These are phyloP conservation scores for Nicotiana tabacum DNA, from an alignment of 257 asterid genomes.

Conservation along the genomic window DNA sequence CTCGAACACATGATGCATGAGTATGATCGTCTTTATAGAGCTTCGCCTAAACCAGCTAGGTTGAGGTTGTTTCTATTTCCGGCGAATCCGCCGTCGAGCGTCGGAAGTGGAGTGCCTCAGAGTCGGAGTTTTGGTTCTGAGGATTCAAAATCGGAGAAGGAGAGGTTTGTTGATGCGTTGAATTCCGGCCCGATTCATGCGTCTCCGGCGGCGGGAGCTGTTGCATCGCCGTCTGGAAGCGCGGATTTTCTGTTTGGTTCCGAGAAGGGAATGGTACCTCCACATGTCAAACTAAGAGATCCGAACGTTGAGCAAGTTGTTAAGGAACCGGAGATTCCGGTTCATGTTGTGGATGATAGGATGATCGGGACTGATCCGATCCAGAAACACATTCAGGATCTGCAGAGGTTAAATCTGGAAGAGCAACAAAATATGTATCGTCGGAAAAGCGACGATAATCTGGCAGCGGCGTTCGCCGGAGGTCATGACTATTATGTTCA, in stretches of 20 bases:
- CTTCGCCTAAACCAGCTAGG: slow-evolving; percentile 75
- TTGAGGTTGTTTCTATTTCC: slow-evolving; percentile 69
- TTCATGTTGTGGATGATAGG: slow-evolving; percentile 49
- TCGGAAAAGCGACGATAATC: slow-evolving; percentile 57
- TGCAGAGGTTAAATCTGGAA: slow-evolving; percentile 74
- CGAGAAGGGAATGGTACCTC: slow-evolving; percentile 46
- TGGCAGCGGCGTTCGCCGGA: slow-evolving; percentile 37
- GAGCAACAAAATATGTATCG: slow-evolving; percentile 58
- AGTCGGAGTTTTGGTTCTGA: slow-evolving; percentile 67
- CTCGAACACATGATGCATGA: slow-evolving; percentile 94
- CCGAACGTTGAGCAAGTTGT: slow-evolving; percentile 15
- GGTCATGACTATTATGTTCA: slow-evolving; percentile 49
- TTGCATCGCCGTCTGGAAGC: slow-evolving; percentile 31
- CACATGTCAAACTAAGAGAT: slow-evolving; percentile 25
- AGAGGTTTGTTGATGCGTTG: slow-evolving; percentile 85
- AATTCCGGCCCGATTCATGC: slow-evolving; percentile 73
- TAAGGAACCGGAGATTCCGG: slow-evolving; percentile 24
- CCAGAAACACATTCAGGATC: slow-evolving; percentile 92
- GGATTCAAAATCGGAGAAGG: slow-evolving; percentile 79
- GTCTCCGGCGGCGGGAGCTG: slow-evolving; percentile 32
- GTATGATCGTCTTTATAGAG: slow-evolving; percentile 68
- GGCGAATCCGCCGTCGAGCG: slow-evolving; percentile 26
- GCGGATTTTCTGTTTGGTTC: slow-evolving; percentile 67
- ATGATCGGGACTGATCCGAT: slow-evolving; percentile 63
- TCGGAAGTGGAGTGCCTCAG: slow-evolving; percentile 24